Conservation (phyloP, 306 rosid species). For the Dicorynia guianensis region DNA sequence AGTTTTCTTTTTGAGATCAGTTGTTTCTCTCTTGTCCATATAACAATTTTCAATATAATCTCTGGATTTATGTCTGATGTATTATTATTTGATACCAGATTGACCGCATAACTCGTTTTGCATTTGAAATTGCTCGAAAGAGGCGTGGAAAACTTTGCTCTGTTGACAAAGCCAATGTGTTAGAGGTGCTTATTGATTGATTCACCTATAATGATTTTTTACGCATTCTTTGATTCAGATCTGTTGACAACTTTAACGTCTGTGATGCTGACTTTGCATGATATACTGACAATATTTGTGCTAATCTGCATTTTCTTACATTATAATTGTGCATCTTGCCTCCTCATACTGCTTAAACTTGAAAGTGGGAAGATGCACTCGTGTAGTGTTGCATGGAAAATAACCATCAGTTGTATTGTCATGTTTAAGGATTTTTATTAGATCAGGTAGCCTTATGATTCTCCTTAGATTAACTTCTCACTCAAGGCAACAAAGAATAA, state of each 20-base stretch:
- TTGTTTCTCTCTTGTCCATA: slow-evolving; percentile 21
- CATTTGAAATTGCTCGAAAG: slow-evolving; percentile 87
- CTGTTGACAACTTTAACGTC: no score
- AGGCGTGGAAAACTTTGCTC: slow-evolving; percentile 83
- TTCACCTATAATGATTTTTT: background rate
- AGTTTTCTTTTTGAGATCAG: slow-evolving; percentile 1
- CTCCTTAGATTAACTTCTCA: background rate
- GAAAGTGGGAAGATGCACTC: slow-evolving; percentile 20
- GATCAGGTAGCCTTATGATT: background rate
- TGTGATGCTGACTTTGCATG: slow-evolving; percentile 20
- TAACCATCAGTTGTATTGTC: background rate
- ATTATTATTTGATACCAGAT: slow-evolving; percentile 55
- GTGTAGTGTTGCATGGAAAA: slow-evolving; percentile 13
- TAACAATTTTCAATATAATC: slow-evolving; percentile 17
- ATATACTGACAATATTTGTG: slow-evolving; percentile 11
- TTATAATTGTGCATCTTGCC: slow-evolving; percentile 1
- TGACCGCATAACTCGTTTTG: slow-evolving; percentile 90
- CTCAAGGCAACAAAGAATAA: background rate
- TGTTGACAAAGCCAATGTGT: slow-evolving; percentile 94
- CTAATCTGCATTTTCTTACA: slow-evolving; percentile 23
- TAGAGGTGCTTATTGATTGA: slow-evolving; percentile 68
- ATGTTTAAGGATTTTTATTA: background rate
- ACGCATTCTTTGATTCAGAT: no score
- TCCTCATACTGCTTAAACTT: slow-evolving; percentile 31
- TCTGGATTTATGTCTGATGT: slow-evolving; percentile 29